A percentile compares a stretch with the other conserved stretches of the same genome.
Conservation (phyloP, 768 basidiomycete species). For the Mycena haematopus region DNA sequence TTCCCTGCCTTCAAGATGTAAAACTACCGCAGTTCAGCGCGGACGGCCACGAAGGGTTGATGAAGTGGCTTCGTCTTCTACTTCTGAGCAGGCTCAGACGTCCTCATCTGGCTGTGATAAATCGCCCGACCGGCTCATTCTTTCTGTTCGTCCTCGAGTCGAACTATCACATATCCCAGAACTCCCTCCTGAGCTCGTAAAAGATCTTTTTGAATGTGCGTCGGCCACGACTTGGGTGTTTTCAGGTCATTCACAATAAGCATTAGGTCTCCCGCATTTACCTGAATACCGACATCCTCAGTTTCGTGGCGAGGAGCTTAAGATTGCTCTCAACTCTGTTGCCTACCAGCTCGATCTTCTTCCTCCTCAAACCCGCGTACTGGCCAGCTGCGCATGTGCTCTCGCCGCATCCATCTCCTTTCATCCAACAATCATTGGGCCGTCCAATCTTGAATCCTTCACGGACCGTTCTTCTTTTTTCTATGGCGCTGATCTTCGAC, state of each 20-base stretch:
- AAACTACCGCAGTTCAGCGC: slow-evolving; percentile 11
- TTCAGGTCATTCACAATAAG: neutral
- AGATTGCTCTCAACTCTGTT: neutral
- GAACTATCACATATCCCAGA: neutral
- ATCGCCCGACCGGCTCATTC: neutral
- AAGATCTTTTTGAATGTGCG: slow-evolving; percentile 19
- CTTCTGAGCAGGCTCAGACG: neutral
- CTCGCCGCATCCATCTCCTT: slow-evolving; percentile 18
- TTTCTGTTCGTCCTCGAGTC: neutral
- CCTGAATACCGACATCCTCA: neutral
- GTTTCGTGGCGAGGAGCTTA: neutral
- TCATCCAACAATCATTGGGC: slow-evolving; percentile 19
- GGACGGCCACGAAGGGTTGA: slow-evolving; percentile 11
- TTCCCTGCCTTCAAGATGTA: slow-evolving; percentile 17
- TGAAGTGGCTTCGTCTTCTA: neutral
- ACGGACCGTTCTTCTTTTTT: slow-evolving; percentile 15
- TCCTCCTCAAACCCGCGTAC: slow-evolving; percentile 11
- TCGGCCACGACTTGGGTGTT: neutral
- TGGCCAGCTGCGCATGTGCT: slow-evolving; percentile 21
- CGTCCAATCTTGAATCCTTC: slow-evolving; percentile 11
- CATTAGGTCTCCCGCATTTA: neutral
- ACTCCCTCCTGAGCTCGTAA: slow-evolving; percentile 9
- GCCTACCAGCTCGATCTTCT: slow-evolving; percentile 21
- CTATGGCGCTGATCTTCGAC: slow-evolving; percentile 20
- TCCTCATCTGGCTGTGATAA: neutral